Conservation (phyloP, 352 stramenopile species). For the Phytophthora tubulina region DNA sequence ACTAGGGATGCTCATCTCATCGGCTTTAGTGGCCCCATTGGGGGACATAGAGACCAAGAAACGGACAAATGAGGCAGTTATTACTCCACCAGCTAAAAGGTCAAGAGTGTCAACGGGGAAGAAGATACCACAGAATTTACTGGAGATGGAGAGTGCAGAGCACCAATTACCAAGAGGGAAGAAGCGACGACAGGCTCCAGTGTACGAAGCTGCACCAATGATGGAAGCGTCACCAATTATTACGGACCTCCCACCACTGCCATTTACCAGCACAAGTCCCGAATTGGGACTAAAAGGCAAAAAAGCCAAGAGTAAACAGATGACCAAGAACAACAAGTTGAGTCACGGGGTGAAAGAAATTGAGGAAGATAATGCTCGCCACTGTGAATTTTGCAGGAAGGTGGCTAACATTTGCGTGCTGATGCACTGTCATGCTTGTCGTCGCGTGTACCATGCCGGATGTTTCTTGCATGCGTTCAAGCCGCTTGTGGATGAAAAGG, state of each 20-base stretch:
- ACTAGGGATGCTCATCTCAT: conserved; percentile 15
- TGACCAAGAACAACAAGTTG: conserved; percentile 16
- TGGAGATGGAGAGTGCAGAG: conserved; percentile 2
- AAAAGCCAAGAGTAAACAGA: conserved; percentile 5
- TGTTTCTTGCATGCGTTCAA: conserved; percentile 53
- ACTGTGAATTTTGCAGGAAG: conserved; percentile 60
- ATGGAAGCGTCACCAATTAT: conserved; percentile 37
- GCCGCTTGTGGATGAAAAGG: conserved; percentile 31
- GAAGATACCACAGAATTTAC: conserved; percentile 9
- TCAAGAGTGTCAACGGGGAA: not conserved
- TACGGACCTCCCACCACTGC: conserved; percentile 42
- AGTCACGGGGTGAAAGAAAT: conserved; percentile 12
- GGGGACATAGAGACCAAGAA: conserved; percentile 25
- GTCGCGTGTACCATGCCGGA: conserved; percentile 55
- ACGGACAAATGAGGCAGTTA: conserved; percentile 4
- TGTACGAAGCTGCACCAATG: conserved; percentile 14
- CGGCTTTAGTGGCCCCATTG: not conserved
- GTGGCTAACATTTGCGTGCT: conserved; percentile 43
- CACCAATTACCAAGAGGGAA: conserved; percentile 17
- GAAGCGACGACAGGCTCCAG: conserved; percentile 33
- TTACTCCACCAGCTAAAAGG: conserved; percentile 11
- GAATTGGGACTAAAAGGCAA: conserved; percentile 16
- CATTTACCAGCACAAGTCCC: conserved; percentile 36
- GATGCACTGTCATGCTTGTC: conserved; percentile 51
- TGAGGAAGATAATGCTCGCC: conserved; percentile 12